Conservation (phyloP, 2,329 filamentous ascomycete species). For the Chaetomiaceae sp. region DNA sequence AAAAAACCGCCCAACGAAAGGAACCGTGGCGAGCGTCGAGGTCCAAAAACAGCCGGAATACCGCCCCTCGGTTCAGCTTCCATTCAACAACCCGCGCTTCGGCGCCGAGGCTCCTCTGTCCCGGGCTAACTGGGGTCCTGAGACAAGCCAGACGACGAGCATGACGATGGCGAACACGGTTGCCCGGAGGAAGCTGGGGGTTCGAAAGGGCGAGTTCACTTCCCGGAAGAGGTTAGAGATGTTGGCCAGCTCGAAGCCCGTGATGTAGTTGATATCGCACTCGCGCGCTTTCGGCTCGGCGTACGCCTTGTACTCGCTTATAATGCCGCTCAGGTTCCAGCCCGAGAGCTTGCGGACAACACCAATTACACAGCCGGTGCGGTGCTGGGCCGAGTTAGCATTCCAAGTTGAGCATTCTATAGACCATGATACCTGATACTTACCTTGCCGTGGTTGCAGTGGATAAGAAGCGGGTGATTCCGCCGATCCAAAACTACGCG, state of each 20-base stretch:
- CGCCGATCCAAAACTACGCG: slow-evolving; percentile 64
- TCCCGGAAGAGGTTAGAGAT: slow-evolving; percentile 33
- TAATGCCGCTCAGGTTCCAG: slow-evolving; percentile 57
- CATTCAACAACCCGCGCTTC: not conserved
- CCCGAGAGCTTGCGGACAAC: slow-evolving; percentile 70
- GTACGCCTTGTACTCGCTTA: slow-evolving; percentile 70
- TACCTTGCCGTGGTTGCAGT: slow-evolving; percentile 89
- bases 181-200: slow-evolving; percentile 40
- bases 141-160: slow-evolving; percentile 41
- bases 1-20: no score
- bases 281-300: slow-evolving; percentile 58
- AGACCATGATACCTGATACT: slow-evolving; percentile 17
- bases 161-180: slow-evolving; percentile 42
- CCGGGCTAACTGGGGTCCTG: slow-evolving; percentile 32
- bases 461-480: slow-evolving; percentile 78
- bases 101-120: slow-evolving; percentile 24
- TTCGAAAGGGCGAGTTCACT: slow-evolving; percentile 25
- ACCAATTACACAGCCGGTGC: slow-evolving; percentile 84
- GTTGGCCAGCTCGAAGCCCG: slow-evolving; percentile 42
- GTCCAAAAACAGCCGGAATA: not conserved
- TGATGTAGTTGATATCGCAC: slow-evolving; percentile 56
- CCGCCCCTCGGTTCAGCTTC: no score
- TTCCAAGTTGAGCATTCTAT: not conserved
- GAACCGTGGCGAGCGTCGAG: no score
- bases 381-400: slow-evolving; percentile 51